A percentile compares a stretch with the other conserved stretches of the same genome.
These are phyloP conservation scores for Cutaneotrichosporon cutaneum DNA, from an alignment of 1,284 basidiomycete genomes.

Conservation along the genomic window DNA sequence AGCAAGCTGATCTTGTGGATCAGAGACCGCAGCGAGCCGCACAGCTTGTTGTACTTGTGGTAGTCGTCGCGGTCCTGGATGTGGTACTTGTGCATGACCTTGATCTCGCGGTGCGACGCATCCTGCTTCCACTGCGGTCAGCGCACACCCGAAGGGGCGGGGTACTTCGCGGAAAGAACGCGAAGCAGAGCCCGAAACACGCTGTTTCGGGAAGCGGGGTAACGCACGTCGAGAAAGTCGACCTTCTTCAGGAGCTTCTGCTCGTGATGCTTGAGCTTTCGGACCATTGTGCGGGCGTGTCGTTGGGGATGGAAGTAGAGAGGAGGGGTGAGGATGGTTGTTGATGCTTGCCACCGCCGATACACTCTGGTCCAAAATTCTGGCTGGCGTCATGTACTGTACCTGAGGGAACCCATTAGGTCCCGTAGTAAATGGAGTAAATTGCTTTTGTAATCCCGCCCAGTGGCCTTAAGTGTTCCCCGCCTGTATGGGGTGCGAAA, in stretches of 20 bases:
- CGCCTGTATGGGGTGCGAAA: not conserved
- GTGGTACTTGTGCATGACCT: slow-evolving; percentile 94
- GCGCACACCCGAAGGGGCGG: not conserved
- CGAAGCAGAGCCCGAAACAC: not conserved
- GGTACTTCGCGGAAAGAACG: not conserved
- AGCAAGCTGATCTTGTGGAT: slow-evolving; percentile 85
- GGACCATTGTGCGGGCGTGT: slow-evolving; percentile 55
- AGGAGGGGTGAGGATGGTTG: not conserved
- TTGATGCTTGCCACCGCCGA: not conserved
- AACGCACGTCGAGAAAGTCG: slow-evolving; percentile 79
- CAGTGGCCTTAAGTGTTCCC: not conserved
- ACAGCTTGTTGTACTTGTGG: slow-evolving; percentile 97
- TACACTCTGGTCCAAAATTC: slow-evolving; percentile 6
- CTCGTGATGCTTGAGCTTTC: slow-evolving; percentile 91
- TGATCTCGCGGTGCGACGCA: slow-evolving; percentile 85
- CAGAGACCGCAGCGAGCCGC: slow-evolving; percentile 79
- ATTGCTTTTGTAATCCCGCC: not conserved
- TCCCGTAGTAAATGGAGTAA: not conserved
- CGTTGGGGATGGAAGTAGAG: not conserved
- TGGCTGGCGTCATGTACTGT: not conserved
- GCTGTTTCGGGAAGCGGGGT: not conserved
- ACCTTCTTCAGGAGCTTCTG: slow-evolving; percentile 93
- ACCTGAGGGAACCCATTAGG: not conserved
- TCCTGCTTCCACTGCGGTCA: slow-evolving; percentile 89
- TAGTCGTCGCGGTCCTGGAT: slow-evolving; percentile 94